Evolutionary conservation across 768 basidiomycete genomes (phyloP).

Genomic region (Suillus alpinus): DNA sequence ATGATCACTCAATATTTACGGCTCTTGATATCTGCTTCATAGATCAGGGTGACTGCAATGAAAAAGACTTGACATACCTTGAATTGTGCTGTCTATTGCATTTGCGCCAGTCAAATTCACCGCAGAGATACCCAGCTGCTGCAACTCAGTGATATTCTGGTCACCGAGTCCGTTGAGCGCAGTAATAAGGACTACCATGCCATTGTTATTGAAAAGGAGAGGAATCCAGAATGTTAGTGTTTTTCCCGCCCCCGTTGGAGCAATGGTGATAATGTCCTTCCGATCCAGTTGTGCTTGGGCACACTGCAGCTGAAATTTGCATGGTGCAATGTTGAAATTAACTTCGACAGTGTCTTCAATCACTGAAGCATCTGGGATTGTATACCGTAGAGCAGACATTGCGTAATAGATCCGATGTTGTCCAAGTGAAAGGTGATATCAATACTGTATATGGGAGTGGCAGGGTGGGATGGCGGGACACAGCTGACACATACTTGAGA

Average conservation of each 20-base stretch:
- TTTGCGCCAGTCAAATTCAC: not conserved
- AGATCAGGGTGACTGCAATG: not conserved
- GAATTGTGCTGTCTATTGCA: not conserved
- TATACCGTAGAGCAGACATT: not conserved
- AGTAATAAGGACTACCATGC: not conserved
- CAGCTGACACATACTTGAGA: too few relatives aligned
- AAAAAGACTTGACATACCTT: not conserved
- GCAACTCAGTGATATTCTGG: not conserved
- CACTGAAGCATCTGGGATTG: not conserved
- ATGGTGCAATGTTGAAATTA: not conserved
- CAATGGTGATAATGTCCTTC: constrained; percentile 9
- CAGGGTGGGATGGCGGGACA: too few relatives aligned
- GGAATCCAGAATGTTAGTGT: constrained; percentile 12
- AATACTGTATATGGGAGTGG: not conserved
- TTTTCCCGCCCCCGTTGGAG: constrained; percentile 9
- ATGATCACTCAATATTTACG: constrained; percentile 27
- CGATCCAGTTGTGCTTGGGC: not conserved
- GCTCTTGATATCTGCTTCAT: not conserved
- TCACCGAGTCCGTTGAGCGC: not conserved
- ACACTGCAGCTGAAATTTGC: not conserved
- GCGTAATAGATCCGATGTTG: too few relatives aligned
- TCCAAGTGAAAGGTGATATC: too few relatives aligned
- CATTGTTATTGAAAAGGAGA: not conserved
- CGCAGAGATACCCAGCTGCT: not conserved
- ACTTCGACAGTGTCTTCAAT: not conserved